Conservation (phyloP, 306 rosid genomes). For the Erythrophleum fordii region DNA sequence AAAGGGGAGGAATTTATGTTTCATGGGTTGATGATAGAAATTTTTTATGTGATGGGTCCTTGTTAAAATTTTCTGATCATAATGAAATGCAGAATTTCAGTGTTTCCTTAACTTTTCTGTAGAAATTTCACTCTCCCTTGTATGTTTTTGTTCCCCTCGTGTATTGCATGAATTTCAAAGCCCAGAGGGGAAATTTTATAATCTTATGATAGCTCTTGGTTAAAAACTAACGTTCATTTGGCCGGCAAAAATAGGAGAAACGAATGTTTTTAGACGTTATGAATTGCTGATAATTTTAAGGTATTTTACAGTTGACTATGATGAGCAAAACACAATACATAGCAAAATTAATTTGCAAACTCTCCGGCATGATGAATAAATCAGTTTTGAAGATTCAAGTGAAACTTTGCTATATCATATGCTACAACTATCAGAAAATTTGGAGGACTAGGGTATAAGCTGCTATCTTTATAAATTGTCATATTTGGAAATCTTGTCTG, state of each 20-base stretch:
- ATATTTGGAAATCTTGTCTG: background rate
- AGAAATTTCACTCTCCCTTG: no score
- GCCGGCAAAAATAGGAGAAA: background rate
- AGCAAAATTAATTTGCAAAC: background rate
- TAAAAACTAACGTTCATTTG: background rate
- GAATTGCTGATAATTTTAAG: background rate
- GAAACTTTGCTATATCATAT: background rate
- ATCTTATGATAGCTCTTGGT: background rate
- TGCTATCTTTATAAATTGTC: background rate
- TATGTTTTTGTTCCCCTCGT: background rate
- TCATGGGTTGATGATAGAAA: background rate
- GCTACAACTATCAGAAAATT: background rate
- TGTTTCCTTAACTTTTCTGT: background rate
- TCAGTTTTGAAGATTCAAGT: background rate
- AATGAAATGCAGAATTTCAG: background rate
- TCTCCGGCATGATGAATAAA: background rate
- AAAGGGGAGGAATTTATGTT: background rate
- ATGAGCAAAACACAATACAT: background rate
- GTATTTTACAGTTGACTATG: background rate
- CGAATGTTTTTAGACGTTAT: background rate
- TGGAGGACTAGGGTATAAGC: background rate
- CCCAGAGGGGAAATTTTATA: background rate
- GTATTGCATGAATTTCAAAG: background rate
- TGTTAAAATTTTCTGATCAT: background rate
- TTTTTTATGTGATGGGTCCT: background rate